Evolutionary conservation across 176 grass and related monocot genomes (phyloP).

Genomic region (Tillandsia fasciculata): DNA sequence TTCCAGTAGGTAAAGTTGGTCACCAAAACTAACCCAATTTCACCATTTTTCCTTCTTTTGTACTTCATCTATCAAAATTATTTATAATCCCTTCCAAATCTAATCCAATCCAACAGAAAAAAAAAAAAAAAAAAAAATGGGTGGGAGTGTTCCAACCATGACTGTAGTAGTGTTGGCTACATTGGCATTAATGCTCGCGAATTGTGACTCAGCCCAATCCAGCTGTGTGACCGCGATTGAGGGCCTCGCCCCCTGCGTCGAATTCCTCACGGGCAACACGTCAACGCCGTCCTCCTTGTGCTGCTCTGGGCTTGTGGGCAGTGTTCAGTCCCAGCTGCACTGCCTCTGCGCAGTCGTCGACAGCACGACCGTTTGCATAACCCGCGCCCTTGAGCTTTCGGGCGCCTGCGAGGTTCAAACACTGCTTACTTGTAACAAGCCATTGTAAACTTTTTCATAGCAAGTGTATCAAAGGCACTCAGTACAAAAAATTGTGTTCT

Average conservation of each 20-base stretch:
- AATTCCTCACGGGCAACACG: constrained; percentile 4
- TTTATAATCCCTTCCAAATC: no score
- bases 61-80: no score
- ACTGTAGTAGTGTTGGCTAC: neutral
- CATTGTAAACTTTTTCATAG: neutral
- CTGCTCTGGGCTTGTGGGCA: neutral
- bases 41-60: no score
- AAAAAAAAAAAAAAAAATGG: neutral
- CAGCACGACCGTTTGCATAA: neutral
- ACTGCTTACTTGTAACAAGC: neutral
- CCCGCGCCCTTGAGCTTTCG: neutral
- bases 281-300: constrained; percentile 4
- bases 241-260: neutral
- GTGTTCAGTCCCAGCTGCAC: neutral
- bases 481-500: neutral
- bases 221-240: neutral
- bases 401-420: constrained; percentile 2
- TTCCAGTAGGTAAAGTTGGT: no score
- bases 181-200: neutral
- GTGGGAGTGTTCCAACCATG: neutral
- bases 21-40: no score
- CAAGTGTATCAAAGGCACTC: neutral
- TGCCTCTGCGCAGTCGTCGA: constrained; percentile 10
- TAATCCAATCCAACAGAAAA: no score
- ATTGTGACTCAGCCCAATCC: neutral